These are phyloP conservation scores for Talaromyces sp. DNA, from an alignment of 2,329 filamentous ascomycete species.

Conservation along the genomic window DNA sequence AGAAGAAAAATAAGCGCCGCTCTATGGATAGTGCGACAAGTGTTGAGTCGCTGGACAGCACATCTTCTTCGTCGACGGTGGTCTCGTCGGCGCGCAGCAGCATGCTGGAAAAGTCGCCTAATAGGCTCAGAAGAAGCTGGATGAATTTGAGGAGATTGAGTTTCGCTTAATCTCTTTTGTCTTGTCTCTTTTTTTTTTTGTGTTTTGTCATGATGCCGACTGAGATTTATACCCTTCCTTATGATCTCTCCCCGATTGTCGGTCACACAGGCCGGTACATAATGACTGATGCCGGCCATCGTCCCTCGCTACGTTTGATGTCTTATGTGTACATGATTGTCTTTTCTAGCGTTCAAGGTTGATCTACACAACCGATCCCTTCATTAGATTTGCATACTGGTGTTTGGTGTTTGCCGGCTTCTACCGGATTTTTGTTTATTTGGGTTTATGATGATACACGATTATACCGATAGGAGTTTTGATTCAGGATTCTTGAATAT, in stretches of 20 bases:
- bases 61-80: neutral
- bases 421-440: neutral
- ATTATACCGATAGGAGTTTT: neutral
- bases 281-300: constrained; percentile 3
- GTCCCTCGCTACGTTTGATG: neutral
- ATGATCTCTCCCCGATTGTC: neutral
- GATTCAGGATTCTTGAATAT: neutral
- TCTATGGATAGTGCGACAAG: constrained; percentile 10
- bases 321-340: neutral
- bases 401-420: constrained; percentile 10
- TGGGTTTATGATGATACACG: neutral
- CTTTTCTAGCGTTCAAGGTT: constrained; percentile 2
- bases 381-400: constrained; percentile 10
- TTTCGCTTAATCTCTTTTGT: neutral
- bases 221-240: neutral
- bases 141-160: constrained; percentile 12
- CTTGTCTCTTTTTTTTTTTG: neutral
- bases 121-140: constrained; percentile 8
- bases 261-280: neutral
- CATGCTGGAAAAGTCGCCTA: neutral
- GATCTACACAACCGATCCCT: constrained; percentile 1
- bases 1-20: constrained; percentile 19
- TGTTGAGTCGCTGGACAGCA: neutral
- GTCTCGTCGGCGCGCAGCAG: neutral
- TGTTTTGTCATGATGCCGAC: neutral